Percentiles rank a stretch among this genome's conserved stretches.
These are phyloP conservation scores for Fusarium anguioides DNA, from an alignment of 2,329 filamentous ascomycete species.

Conservation along the genomic window DNA sequence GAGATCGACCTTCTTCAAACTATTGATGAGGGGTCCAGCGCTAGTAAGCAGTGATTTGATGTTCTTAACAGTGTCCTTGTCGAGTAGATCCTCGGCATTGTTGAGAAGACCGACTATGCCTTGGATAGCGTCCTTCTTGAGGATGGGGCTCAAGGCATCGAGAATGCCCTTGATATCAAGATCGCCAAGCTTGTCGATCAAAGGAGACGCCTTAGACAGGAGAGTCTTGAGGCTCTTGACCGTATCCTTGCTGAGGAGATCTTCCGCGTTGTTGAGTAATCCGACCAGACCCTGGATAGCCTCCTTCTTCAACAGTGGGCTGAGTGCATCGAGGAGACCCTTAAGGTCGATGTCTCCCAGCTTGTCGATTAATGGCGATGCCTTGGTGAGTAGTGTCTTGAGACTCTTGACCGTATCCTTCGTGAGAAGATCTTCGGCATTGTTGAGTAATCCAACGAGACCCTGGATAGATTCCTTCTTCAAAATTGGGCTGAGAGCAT, in stretches of 20 bases:
- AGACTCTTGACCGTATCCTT: constrained; percentile 19
- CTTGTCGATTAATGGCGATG: constrained; percentile 39
- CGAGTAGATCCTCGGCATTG: constrained; percentile 47
- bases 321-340: constrained; percentile 43
- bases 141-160: constrained; percentile 50
- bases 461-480: constrained; percentile 11
- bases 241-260: constrained; percentile 31
- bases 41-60: constrained; percentile 33
- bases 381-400: background rate
- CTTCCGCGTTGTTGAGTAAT: constrained; percentile 42
- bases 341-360: constrained; percentile 50
- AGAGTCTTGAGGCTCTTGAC: constrained; percentile 40
- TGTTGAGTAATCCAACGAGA: background rate
- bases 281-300: constrained; percentile 45
- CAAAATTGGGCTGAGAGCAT: background rate
- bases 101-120: constrained; percentile 47
- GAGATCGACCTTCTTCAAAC: constrained; percentile 43
- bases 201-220: constrained; percentile 29
- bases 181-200: constrained; percentile 43
- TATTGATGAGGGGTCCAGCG: constrained; percentile 42
- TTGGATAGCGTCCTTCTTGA: constrained; percentile 47
- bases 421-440: constrained; percentile 1
- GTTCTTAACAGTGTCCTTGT: constrained; percentile 30
- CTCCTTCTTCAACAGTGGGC: constrained; percentile 44
- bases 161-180: constrained; percentile 49